phyloP scores from a whole-genome alignment of 805 yeast genomes.

The Candida tammaniensis region DNA sequence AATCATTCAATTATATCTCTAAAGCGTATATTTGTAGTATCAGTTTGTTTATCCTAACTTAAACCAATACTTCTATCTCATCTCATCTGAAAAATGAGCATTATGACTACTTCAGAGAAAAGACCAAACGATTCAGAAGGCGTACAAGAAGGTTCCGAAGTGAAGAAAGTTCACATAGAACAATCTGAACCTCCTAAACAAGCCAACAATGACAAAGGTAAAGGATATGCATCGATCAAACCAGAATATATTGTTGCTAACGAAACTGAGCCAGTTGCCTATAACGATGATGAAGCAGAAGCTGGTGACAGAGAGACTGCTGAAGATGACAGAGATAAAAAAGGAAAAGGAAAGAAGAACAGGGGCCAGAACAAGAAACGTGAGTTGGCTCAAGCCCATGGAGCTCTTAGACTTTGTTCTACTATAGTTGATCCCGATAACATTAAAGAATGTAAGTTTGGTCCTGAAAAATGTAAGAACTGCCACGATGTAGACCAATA shows the following conservation, averaged over 20 bases:
- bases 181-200: no score
- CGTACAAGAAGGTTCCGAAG: constrained; percentile 6
- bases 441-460: constrained; percentile 53
- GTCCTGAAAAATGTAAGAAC: constrained; percentile 68
- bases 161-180: constrained; percentile 13
- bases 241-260: constrained; percentile 60
- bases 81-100: neutral
- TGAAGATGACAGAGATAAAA: constrained; percentile 8
- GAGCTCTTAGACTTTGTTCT: constrained; percentile 63
- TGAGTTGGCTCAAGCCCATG: constrained; percentile 68
- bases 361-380: constrained; percentile 86
- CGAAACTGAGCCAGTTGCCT: constrained; percentile 31
- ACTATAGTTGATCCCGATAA: constrained; percentile 55
- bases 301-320: constrained; percentile 41
- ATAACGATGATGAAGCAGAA: constrained; percentile 45
- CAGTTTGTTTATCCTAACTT: no score
- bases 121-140: constrained; percentile 9
- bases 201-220: constrained; percentile 20
- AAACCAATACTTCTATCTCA: no score
- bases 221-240: constrained; percentile 75
- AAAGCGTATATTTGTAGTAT: no score
- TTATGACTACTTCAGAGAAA: constrained; percentile 5
- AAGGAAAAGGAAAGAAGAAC: constrained; percentile 41
- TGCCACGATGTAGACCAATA: constrained; percentile 73
- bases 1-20: no score